phyloP scores from a whole-genome alignment of 495 filamentous ascomycete genomes.

The Sphaerosporella brunnea region DNA sequence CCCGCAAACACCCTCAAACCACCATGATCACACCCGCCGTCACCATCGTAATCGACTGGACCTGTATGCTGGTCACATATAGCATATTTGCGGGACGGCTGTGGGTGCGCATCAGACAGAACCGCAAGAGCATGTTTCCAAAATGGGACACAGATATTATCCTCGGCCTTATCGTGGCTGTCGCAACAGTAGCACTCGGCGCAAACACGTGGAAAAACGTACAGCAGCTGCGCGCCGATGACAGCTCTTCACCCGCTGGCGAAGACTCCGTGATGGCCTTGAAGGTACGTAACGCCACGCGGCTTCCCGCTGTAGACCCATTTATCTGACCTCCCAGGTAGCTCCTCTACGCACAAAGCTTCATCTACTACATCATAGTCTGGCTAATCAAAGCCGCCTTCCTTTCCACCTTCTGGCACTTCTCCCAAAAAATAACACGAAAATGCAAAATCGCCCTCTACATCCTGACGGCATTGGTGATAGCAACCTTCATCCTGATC shows the following conservation, averaged over 20 bases:
- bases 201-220: background rate
- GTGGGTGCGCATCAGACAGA: background rate
- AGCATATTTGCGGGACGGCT: background rate
- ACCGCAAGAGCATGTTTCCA: background rate
- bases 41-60: constrained; percentile 1
- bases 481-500: background rate
- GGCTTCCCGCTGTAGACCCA: background rate
- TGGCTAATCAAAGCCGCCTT: constrained; percentile 5
- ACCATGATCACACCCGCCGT: too few species aligned
- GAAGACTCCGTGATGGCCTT: background rate
- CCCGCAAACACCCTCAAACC: too few species aligned
- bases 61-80: background rate
- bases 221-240: background rate
- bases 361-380: constrained; percentile 2
- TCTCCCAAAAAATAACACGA: background rate
- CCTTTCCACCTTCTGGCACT: background rate
- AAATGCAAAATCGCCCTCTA: background rate
- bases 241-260: background rate
- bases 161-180: background rate
- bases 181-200: background rate
- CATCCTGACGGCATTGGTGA: background rate
- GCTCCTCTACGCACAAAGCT: constrained; percentile 3
- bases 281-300: background rate
- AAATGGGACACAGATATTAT: background rate
- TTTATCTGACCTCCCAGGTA: background rate